Percentiles rank a stretch among this genome's conserved stretches.
Conservation (phyloP, 176 grass and related monocot genomes). For the Dactylis glomerata region DNA sequence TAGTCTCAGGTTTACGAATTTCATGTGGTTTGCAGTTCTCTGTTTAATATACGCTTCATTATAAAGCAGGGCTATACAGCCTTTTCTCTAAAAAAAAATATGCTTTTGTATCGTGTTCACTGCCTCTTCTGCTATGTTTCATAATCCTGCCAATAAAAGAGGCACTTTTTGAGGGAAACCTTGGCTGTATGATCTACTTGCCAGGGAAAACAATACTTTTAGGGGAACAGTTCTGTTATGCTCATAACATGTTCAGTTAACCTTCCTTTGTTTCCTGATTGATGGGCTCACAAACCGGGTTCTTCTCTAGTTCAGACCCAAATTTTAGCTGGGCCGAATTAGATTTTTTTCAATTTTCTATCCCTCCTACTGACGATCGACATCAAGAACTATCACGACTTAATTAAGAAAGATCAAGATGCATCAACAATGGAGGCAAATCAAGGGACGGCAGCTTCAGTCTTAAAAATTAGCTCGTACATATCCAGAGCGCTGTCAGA, state of each 20-base stretch:
- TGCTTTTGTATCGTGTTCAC: too few relatives aligned
- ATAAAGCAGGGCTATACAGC: too few relatives aligned
- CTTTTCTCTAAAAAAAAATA: too few relatives aligned
- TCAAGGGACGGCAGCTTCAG: not conserved
- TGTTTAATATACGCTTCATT: too few relatives aligned
- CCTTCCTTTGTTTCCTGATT: not conserved
- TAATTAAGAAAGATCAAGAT: not conserved
- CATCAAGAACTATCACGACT: not conserved
- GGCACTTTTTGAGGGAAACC: too few relatives aligned
- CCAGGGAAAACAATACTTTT: too few relatives aligned
- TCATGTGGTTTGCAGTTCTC: too few relatives aligned
- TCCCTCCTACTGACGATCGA: not conserved
- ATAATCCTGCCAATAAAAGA: too few relatives aligned
- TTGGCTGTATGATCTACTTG: too few relatives aligned
- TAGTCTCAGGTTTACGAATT: too few relatives aligned
- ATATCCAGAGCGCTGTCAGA: conserved; percentile 6
- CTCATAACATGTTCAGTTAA: not conserved
- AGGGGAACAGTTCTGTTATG: not conserved
- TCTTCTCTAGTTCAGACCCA: not conserved
- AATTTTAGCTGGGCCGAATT: not conserved
- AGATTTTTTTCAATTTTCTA: too few relatives aligned
- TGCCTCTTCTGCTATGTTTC: too few relatives aligned
- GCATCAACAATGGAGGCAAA: not conserved
- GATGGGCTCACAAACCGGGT: not conserved
- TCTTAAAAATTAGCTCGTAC: not conserved